Conservation (phyloP, 768 basidiomycete species). For the Zangia roseola region DNA sequence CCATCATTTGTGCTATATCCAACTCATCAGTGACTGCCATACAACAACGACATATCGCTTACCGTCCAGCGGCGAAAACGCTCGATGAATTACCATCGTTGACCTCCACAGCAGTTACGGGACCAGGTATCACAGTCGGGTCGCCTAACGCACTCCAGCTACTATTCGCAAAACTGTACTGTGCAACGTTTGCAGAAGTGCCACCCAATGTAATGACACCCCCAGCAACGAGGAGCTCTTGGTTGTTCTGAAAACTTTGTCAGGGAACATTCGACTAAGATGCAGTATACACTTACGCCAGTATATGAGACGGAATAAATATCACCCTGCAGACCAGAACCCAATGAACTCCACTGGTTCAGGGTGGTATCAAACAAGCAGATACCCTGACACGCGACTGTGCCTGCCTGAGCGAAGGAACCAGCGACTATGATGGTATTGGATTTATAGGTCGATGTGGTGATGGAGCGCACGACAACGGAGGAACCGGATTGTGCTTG, state of each 20-base stretch:
- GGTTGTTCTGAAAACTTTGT: constrained; percentile 47
- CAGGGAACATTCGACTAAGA: constrained; percentile 2
- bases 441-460: constrained; percentile 55
- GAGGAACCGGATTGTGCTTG: constrained; percentile 50
- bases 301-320: constrained; percentile 77
- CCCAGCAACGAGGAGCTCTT: constrained; percentile 71
- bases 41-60: constrained; percentile 27
- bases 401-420: constrained; percentile 79
- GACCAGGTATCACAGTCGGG: constrained; percentile 71
- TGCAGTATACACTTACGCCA: constrained; percentile 52
- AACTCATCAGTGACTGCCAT: neutral
- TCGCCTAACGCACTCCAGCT: constrained; percentile 74
- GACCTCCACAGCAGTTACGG: constrained; percentile 84
- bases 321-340: constrained; percentile 78
- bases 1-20: constrained; percentile 52
- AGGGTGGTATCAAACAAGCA: constrained; percentile 68
- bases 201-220: constrained; percentile 73
- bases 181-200: constrained; percentile 67
- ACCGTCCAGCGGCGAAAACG: constrained; percentile 90
- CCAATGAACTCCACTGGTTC: constrained; percentile 81
- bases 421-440: constrained; percentile 80
- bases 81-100: constrained; percentile 79
- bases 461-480: constrained; percentile 72
- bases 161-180: constrained; percentile 66
- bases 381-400: constrained; percentile 69